These are phyloP conservation scores for Hypoxylon intermedium DNA, from an alignment of 495 filamentous ascomycete species.

Conservation along the genomic window DNA sequence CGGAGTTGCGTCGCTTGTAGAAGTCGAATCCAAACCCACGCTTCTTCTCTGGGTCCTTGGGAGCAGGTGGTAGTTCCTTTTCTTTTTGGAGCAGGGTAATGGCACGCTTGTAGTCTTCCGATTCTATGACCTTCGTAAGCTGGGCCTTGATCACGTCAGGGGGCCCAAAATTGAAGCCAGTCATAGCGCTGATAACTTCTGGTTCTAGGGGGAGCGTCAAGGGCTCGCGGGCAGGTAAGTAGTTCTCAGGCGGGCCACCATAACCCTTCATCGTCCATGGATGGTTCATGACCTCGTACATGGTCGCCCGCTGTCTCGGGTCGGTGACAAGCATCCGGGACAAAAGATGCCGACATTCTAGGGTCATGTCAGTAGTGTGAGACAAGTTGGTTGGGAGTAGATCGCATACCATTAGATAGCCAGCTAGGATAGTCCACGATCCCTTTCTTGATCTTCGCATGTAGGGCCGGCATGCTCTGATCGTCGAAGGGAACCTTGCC, in stretches of 20 bases:
- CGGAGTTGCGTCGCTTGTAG: constrained; percentile 92
- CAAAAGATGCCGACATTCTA: constrained; percentile 93
- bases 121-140: constrained; percentile 82
- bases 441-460: constrained; percentile 99
- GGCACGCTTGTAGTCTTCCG: constrained; percentile 88
- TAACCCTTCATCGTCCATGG: constrained; percentile 98
- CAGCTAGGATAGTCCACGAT: constrained; percentile 94
- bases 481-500: constrained; percentile 99
- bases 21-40: constrained; percentile 92
- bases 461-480: constrained; percentile 97
- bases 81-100: constrained; percentile 66
- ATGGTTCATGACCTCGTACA: constrained; percentile 93
- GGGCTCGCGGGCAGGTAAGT: constrained; percentile 83
- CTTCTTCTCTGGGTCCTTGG: constrained; percentile 78
- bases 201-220: constrained; percentile 83
- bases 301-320: constrained; percentile 81
- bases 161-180: constrained; percentile 94
- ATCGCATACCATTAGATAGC: constrained; percentile 78
- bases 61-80: constrained; percentile 67
- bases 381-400: neutral
- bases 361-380: constrained; percentile 40
- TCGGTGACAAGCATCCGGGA: constrained; percentile 97
- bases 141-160: constrained; percentile 81
- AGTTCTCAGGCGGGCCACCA: constrained; percentile 84
- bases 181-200: constrained; percentile 89